These are phyloP conservation scores for Grifola frondosa DNA, from an alignment of 1,284 basidiomycete species.

Conservation along the genomic window DNA sequence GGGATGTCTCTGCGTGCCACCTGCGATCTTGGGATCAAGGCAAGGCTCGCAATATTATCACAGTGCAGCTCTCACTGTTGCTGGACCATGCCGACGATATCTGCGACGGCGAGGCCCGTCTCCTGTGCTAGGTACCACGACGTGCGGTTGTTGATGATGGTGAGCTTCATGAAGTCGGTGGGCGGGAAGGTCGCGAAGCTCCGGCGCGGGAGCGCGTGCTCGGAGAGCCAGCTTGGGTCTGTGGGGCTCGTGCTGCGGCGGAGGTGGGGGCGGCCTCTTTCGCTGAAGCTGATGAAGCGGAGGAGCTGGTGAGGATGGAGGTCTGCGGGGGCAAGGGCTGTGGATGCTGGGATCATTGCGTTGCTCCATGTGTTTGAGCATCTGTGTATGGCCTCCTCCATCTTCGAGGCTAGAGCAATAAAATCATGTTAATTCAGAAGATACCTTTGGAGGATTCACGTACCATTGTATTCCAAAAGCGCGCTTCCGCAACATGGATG, in stretches of 20 bases:
- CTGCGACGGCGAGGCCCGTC: background rate
- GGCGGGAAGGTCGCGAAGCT: conserved; percentile 7
- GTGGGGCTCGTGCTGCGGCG: background rate
- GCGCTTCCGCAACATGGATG: conserved; percentile 10
- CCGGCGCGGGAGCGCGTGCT: conserved; percentile 6
- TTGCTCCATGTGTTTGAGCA: no score
- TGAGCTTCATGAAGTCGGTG: background rate
- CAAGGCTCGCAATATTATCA: no score
- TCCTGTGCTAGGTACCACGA: no score
- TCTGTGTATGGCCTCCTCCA: no score
- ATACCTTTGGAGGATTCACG: background rate
- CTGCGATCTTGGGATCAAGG: no score
- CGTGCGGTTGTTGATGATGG: conserved; percentile 1
- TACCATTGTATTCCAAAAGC: conserved; percentile 10
- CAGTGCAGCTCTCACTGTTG: no score
- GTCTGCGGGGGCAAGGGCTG: background rate
- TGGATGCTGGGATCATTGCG: no score
- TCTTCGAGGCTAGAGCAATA: no score
- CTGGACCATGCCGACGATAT: no score
- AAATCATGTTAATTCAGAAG: no score
- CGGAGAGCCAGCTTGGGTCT: background rate
- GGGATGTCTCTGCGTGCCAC: no score
- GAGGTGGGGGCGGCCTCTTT: background rate
- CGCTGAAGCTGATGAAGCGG: background rate
- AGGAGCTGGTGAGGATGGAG: background rate